Conservation (phyloP, 768 basidiomycete genomes). For the Boletus subparvulus region DNA sequence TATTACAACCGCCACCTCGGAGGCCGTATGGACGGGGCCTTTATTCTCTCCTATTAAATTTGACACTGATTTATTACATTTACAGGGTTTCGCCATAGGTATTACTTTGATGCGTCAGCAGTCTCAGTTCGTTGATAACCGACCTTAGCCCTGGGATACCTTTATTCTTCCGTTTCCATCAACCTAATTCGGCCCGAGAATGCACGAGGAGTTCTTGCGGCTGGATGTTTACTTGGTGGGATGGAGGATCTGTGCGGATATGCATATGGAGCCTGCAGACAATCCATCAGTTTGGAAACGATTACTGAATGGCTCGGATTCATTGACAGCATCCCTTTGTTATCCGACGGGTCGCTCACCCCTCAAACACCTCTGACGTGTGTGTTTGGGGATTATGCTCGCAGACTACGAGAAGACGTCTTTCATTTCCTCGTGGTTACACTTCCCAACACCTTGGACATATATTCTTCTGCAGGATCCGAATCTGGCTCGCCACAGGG, state of each 20-base stretch:
- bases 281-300: conserved; percentile 72
- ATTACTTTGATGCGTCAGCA: conserved; percentile 11
- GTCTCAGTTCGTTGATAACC: conserved; percentile 19
- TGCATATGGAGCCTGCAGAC: conserved; percentile 75
- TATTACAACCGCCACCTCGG: conserved; percentile 19
- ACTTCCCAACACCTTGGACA: conserved; percentile 65
- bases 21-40: conserved; percentile 19
- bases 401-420: conserved; percentile 70
- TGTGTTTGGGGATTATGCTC: conserved; percentile 77
- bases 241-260: conserved; percentile 83
- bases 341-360: conserved; percentile 44
- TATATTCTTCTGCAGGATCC: conserved; percentile 42
- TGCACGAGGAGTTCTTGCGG: conserved; percentile 81
- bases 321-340: conserved; percentile 53
- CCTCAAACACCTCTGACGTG: conserved; percentile 52
- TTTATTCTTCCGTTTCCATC: conserved; percentile 73
- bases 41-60: conserved; percentile 5
- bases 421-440: conserved; percentile 75
- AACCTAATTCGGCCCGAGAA: conserved; percentile 71
- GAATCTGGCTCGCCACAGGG: conserved; percentile 38
- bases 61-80: conserved; percentile 19
- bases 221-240: conserved; percentile 80
- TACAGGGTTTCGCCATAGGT: conserved; percentile 77
- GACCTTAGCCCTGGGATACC: conserved; percentile 68
- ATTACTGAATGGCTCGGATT: conserved; percentile 79